These are phyloP conservation scores for Fusarium austroafricanum DNA, from an alignment of 2,329 filamentous ascomycete species.

Conservation along the genomic window DNA sequence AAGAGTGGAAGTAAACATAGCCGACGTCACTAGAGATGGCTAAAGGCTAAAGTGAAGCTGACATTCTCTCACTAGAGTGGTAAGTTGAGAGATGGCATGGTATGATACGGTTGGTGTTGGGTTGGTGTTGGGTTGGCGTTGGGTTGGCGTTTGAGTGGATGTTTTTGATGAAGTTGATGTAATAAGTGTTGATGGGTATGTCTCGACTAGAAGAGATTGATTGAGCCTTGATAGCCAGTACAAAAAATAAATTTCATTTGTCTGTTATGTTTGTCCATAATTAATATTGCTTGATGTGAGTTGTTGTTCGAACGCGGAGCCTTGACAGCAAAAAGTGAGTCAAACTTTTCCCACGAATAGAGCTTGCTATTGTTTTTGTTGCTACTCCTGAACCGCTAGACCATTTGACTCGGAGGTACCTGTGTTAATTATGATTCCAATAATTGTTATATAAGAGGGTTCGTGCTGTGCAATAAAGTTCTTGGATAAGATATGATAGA, in stretches of 20 bases:
- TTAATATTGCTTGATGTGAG: not conserved
- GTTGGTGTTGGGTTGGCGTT: not conserved
- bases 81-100: too few species aligned
- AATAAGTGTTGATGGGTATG: not conserved
- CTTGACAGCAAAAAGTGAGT: too few species aligned
- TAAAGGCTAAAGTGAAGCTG: not conserved
- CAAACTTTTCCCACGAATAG: too few species aligned
- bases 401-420: too few species aligned
- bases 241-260: not conserved
- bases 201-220: not conserved
- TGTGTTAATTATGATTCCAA: too few species aligned
- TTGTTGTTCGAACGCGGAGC: not conserved
- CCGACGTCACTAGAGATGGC: not conserved
- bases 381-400: too few species aligned
- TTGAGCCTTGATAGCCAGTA: not conserved
- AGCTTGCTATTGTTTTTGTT: too few species aligned
- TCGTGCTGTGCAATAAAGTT: not conserved
- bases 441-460: too few species aligned
- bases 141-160: not conserved
- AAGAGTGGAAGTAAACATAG: not conserved
- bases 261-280: not conserved
- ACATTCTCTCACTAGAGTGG: not conserved
- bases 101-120: too few species aligned
- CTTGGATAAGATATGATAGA: too few species aligned
- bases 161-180: not conserved